A percentile compares a stretch with the other conserved stretches of the same genome.
These are phyloP conservation scores for Sugiyamaella mastotermitis DNA, from an alignment of 805 yeast genomes.

Conservation along the genomic window DNA sequence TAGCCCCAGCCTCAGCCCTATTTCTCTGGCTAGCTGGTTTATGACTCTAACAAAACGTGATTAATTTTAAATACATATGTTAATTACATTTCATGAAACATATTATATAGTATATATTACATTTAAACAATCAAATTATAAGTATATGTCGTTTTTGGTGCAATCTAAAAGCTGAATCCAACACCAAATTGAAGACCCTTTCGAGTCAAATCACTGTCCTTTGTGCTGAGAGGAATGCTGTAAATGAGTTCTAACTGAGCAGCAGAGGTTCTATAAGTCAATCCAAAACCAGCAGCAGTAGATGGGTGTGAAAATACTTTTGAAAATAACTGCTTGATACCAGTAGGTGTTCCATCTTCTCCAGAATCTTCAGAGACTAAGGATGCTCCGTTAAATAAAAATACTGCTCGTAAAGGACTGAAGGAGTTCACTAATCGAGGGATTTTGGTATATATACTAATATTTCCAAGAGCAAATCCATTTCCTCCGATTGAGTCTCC, in stretches of 20 bases:
- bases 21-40: too few species aligned
- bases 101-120: too few species aligned
- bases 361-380: constrained; percentile 23
- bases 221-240: constrained; percentile 48
- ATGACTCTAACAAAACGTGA: too few species aligned
- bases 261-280: constrained; percentile 49
- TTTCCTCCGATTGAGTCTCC: constrained; percentile 62
- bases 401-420: constrained; percentile 55
- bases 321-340: constrained; percentile 1
- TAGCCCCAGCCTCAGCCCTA: too few species aligned
- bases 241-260: constrained; percentile 62
- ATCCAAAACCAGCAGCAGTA: constrained; percentile 48
- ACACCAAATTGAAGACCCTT: constrained; percentile 59
- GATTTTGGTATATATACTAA: constrained; percentile 51
- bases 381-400: constrained; percentile 62
- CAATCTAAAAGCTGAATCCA: constrained; percentile 33
- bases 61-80: too few species aligned
- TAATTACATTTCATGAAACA: too few species aligned
- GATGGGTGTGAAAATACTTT: constrained; percentile 32
- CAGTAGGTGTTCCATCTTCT: constrained; percentile 22
- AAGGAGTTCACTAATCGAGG: constrained; percentile 40
- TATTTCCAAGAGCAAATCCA: constrained; percentile 48
- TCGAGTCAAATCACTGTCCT: constrained; percentile 40
- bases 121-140: too few species aligned
- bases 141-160: too few species aligned